Evolutionary conservation across 306 rosid species (phyloP), one percentile per base, ranked within the genome.

Genomic region (Hippophae gyantsensis): DNA sequence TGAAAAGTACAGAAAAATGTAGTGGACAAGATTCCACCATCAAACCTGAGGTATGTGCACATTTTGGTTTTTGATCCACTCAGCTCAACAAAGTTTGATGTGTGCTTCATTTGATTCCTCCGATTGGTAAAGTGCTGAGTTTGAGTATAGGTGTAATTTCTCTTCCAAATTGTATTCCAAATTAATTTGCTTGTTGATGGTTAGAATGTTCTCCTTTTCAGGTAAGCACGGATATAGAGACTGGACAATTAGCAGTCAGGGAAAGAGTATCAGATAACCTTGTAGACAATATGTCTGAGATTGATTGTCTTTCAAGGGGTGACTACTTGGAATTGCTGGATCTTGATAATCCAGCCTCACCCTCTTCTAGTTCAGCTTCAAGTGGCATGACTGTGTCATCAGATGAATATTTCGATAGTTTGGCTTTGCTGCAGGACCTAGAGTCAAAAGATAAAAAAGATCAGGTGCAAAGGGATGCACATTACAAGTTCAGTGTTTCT

Each of bases 291-390:
- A 55, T 1, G 47, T 50, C 54, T 6, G 80, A 65, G 58, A 13
- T 7, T 1, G 76, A 76, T 61, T 43, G 12, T 40, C 9, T 41
- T 27, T 52, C 63, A 2, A 38, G 25, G 52, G 85, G 58, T 43
- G 79, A 80, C 76, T 76, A 10, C 79, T 11, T 80, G 54, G 85
- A 69, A 60, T 7, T 80, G 49, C 32, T 1, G 45, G 85, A 80
- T 64, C 78, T 80, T 38, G 76, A 76, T 14, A 42, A 0, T 23
- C 81, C 70, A 13, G 57, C 64, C 18, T 72, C 76, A 9, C 42
- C 66, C 5, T 60, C 79, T 38, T 76, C 75, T 40, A 66, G 85
- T 49, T 76, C 81, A 38, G 74, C 48, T 54, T 79, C 84, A 6
- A 76, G 85, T 63, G 69, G 81, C 58, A 0, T 70, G 67, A 66